Conservation (phyloP, 768 basidiomycete genomes). For the Phanerochaete sordida region DNA sequence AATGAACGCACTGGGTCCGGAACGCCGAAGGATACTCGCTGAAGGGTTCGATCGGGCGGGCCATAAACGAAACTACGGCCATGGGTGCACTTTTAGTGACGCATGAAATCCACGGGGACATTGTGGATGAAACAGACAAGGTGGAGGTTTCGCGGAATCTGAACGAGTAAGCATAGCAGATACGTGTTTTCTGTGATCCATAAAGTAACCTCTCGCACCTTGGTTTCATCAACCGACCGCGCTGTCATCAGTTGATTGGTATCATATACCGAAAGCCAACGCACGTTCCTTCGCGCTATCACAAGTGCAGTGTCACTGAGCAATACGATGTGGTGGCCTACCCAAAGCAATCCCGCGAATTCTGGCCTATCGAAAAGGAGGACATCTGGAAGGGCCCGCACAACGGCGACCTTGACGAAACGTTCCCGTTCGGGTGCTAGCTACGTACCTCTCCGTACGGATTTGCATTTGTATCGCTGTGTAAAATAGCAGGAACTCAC, state of each 20-base stretch:
- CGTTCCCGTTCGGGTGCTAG: conserved; percentile 21
- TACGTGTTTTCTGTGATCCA: too few relatives aligned
- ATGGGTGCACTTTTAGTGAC: conserved; percentile 19
- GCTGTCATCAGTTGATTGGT: conserved; percentile 27
- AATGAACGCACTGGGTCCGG: conserved; percentile 26
- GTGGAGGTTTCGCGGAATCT: conserved; percentile 16
- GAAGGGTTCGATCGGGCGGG: conserved; percentile 18
- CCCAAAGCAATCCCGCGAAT: conserved; percentile 18
- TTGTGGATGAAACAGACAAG: conserved; percentile 15
- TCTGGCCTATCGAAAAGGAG: conserved; percentile 21
- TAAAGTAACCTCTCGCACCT: too few relatives aligned
- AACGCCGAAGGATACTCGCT: conserved; percentile 29
- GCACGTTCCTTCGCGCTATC: conserved; percentile 27
- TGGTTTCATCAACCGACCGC: conserved; percentile 21
- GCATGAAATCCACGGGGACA: conserved; percentile 13
- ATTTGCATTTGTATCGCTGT: background rate
- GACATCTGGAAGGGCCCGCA: conserved; percentile 14
- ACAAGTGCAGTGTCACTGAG: conserved; percentile 20
- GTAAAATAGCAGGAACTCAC: too few relatives aligned
- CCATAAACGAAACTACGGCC: conserved; percentile 20
- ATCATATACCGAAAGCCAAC: conserved; percentile 25
- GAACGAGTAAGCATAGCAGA: conserved; percentile 20
- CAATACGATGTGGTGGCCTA: conserved; percentile 26
- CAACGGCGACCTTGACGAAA: conserved; percentile 13
- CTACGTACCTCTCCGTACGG: background rate